Evolutionary conservation across 345 rosid genomes (phyloP).

Genomic region (Raphanus sativus): DNA sequence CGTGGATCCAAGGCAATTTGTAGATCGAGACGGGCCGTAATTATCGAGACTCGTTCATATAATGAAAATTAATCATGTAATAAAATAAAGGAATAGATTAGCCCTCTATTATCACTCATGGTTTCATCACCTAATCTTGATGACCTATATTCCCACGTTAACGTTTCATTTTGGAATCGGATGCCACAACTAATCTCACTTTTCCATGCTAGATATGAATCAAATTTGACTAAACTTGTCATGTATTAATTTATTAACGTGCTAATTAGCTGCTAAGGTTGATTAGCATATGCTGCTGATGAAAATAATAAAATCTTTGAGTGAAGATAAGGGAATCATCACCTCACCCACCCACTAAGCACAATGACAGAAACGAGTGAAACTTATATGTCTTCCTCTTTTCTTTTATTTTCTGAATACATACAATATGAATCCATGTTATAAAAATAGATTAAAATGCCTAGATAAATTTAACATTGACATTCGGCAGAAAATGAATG

Average conservation of each 20-base stretch:
- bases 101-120: conserved; percentile 13
- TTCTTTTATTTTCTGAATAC: neutral
- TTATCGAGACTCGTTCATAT: conserved; percentile 23
- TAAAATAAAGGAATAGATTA: neutral
- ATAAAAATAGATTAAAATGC: neutral
- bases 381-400: conserved; percentile 6
- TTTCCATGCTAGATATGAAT: conserved; percentile 31
- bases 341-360: conserved; percentile 31
- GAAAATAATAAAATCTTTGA: neutral
- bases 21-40: conserved; percentile 35
- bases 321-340: conserved; percentile 33
- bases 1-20: conserved; percentile 40
- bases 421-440: neutral
- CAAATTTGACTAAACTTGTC: conserved; percentile 22
- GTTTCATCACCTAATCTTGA: conserved; percentile 32
- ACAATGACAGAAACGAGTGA: conserved; percentile 14
- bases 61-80: neutral
- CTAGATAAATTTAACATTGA: neutral
- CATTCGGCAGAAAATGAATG: conserved; percentile 24
- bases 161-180: conserved; percentile 32
- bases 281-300: conserved; percentile 10
- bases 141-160: conserved; percentile 36
- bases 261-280: conserved; percentile 32
- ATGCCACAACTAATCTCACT: conserved; percentile 34
- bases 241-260: conserved; percentile 13